Conservation (phyloP, 1,284 basidiomycete genomes). For the Caloboletus firmus region DNA sequence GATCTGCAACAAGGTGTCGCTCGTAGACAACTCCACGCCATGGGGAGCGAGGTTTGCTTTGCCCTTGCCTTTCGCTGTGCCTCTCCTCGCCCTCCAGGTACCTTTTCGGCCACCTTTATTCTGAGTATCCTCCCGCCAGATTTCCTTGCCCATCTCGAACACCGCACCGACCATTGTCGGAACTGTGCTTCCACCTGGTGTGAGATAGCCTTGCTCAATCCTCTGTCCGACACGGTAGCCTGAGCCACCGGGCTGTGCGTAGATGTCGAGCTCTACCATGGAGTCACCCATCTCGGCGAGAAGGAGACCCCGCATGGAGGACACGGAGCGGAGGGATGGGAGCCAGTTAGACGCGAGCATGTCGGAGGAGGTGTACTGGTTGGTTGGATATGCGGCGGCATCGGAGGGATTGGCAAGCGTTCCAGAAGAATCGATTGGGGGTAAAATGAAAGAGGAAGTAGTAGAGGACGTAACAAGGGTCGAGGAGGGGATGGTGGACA, state of each 20-base stretch:
- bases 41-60: constrained; percentile 3
- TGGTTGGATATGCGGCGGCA: constrained; percentile 15
- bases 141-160: constrained; percentile 22
- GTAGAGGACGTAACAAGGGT: constrained; percentile 28
- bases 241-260: constrained; percentile 34
- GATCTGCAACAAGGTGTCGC: constrained; percentile 53
- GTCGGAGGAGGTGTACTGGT: constrained; percentile 10
- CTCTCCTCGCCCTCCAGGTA: constrained; percentile 18
- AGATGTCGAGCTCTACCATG: constrained; percentile 44
- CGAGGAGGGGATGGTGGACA: constrained; percentile 32
- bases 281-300: constrained; percentile 45
- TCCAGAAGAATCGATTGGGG: constrained; percentile 14
- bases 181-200: constrained; percentile 30
- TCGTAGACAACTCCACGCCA: constrained; percentile 39
- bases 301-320: constrained; percentile 45
- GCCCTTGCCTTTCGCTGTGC: constrained; percentile 4
- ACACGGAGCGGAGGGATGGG: constrained; percentile 39
- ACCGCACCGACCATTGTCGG: constrained; percentile 4
- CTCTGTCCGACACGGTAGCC: constrained; percentile 41
- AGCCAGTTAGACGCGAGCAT: constrained; percentile 12
- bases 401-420: constrained; percentile 17
- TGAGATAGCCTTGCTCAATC: constrained; percentile 35
- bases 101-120: constrained; percentile 10
- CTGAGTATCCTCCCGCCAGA: constrained; percentile 22
- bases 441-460: constrained; percentile 27